Percentiles rank a stretch among this genome's conserved stretches.
phyloP scores from a whole-genome alignment of 305 asterid genomes.

The Withania somnifera region DNA sequence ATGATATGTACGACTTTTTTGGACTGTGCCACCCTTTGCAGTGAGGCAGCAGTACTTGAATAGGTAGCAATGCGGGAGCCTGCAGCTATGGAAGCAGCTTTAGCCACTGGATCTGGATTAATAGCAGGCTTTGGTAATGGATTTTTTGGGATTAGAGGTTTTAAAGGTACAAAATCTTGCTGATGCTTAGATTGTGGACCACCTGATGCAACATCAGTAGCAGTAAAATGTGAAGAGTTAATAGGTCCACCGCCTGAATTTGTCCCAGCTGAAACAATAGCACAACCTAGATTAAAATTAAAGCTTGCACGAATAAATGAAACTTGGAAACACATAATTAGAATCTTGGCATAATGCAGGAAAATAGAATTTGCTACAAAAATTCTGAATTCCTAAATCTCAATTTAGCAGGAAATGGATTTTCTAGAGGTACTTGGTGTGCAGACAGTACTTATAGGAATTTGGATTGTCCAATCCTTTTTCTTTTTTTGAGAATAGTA shows the following conservation, averaged over 20 bases:
- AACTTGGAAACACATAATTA: not conserved
- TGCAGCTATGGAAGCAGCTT: constrained; percentile 76
- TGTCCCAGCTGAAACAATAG: constrained; percentile 10
- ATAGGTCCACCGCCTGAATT: constrained; percentile 6
- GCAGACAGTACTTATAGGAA: not conserved
- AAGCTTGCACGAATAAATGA: not conserved
- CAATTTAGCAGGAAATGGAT: not conserved
- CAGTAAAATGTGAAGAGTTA: constrained; percentile 8
- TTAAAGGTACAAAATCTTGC: constrained; percentile 32
- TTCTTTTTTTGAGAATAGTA: not conserved
- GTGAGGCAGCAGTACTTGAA: constrained; percentile 56
- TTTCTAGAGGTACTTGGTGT: not conserved
- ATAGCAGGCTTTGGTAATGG: constrained; percentile 24
- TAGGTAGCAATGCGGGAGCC: constrained; percentile 70
- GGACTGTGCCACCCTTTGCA: constrained; percentile 48
- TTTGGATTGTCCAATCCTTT: not conserved
- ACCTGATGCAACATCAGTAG: constrained; percentile 18
- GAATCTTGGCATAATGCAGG: not conserved
- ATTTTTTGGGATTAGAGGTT: constrained; percentile 30
- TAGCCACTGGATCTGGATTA: constrained; percentile 51
- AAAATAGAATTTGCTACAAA: not conserved
- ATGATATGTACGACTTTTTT: constrained; percentile 51
- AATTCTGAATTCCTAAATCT: not conserved
- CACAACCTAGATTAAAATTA: not conserved
- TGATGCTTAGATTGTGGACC: constrained; percentile 29